These are phyloP conservation scores for Starmerella etchellsii DNA, from an alignment of 805 yeast species.

Conservation along the genomic window DNA sequence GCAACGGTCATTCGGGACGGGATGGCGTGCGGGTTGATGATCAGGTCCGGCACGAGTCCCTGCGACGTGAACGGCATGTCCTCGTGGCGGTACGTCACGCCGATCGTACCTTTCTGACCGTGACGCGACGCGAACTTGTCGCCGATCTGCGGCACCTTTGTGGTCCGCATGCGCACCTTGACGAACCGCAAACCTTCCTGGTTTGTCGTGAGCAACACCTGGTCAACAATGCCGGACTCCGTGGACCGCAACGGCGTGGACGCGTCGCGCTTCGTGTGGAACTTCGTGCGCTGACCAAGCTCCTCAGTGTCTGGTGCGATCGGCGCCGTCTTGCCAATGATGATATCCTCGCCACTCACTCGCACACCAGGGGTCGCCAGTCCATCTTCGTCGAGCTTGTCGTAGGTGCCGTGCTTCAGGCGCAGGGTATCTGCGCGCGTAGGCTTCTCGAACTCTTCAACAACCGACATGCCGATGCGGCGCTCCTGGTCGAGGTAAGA, in stretches of 20 bases:
- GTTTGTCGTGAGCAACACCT: constrained; percentile 89
- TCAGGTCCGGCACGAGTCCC: constrained; percentile 94
- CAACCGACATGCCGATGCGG: constrained; percentile 95
- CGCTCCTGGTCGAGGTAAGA: constrained; percentile 98
- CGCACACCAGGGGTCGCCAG: constrained; percentile 96
- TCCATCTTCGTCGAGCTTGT: constrained; percentile 96
- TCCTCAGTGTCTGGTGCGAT: constrained; percentile 99
- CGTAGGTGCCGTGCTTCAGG: constrained; percentile 95
- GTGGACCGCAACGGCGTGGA: constrained; percentile 94
- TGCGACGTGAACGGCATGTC: constrained; percentile 97
- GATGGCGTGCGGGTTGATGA: constrained; percentile 98
- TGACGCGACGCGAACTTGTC: constrained; percentile 99
- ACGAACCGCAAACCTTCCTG: constrained; percentile 97
- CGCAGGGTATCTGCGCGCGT: constrained; percentile 86
- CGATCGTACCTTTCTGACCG: constrained; percentile 99
- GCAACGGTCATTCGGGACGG: constrained; percentile 99
- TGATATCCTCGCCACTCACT: constrained; percentile 97
- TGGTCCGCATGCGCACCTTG: constrained; percentile 97
- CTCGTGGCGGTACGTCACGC: constrained; percentile 95
- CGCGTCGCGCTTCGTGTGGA: constrained; percentile 97
- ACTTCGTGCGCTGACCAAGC: constrained; percentile 95
- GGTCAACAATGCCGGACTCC: constrained; percentile 97
- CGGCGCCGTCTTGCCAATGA: constrained; percentile 97
- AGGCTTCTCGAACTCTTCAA: constrained; percentile 96
- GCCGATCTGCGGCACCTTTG: constrained; percentile 97